Evolutionary conservation across 108 stramenopile genomes (phyloP).

Genomic region (Schizochytrium sp.): DNA sequence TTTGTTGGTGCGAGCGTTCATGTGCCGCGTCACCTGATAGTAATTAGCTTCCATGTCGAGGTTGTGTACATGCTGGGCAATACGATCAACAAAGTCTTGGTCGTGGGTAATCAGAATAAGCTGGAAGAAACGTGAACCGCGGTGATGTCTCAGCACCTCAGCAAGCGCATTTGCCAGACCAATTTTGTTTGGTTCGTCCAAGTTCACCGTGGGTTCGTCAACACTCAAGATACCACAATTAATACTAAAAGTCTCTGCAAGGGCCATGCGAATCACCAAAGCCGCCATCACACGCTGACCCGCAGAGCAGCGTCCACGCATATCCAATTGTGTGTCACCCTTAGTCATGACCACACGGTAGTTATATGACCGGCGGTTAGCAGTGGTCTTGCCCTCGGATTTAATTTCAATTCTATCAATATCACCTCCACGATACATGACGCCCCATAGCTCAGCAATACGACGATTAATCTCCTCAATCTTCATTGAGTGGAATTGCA

Average conservation of each 20-base stretch:
- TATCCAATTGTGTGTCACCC: slow-evolving; percentile 86
- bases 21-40: slow-evolving; percentile 28
- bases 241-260: slow-evolving; percentile 97
- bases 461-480: slow-evolving; percentile 98
- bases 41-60: slow-evolving; percentile 55
- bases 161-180: slow-evolving; percentile 94
- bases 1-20: slow-evolving; percentile 1
- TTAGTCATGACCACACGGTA: slow-evolving; percentile 98
- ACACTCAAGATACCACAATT: slow-evolving; percentile 94
- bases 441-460: slow-evolving; percentile 93
- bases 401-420: slow-evolving; percentile 93
- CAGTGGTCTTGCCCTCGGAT: slow-evolving; percentile 67
- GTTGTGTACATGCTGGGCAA: slow-evolving; percentile 27
- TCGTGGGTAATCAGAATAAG: slow-evolving; percentile 98
- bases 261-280: slow-evolving; percentile 98
- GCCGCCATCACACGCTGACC: slow-evolving; percentile 93
- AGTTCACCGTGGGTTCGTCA: slow-evolving; percentile 96
- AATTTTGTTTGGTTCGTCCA: slow-evolving; percentile 91
- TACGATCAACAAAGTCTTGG: slow-evolving; percentile 89
- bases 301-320: slow-evolving; percentile 96
- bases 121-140: slow-evolving; percentile 94
- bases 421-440: slow-evolving; percentile 97
- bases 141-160: slow-evolving; percentile 88
- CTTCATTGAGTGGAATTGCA: slow-evolving; percentile 90
- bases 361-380: slow-evolving; percentile 82